Conservation (phyloP, 2,329 filamentous ascomycete species). For the Arthrobotrys megalospora region DNA sequence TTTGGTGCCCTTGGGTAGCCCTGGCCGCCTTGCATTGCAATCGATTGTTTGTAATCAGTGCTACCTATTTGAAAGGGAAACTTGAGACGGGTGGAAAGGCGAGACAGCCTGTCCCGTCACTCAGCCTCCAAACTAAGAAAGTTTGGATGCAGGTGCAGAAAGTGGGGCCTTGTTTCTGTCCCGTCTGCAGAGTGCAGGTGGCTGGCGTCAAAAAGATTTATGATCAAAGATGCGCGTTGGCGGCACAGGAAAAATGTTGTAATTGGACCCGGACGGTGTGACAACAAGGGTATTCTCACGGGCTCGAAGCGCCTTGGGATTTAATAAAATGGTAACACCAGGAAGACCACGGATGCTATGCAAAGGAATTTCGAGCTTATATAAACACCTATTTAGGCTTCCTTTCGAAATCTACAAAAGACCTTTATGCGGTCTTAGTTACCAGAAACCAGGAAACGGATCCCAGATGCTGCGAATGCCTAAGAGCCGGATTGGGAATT, state of each 20-base stretch:
- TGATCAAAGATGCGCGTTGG: background rate
- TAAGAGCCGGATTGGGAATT: background rate
- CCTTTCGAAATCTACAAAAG: too few relatives aligned
- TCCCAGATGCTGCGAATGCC: background rate
- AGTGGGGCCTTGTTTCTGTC: background rate
- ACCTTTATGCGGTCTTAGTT: background rate
- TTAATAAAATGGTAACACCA: too few relatives aligned
- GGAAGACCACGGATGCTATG: too few relatives aligned
- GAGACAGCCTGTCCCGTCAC: background rate
- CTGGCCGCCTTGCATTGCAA: too few relatives aligned
- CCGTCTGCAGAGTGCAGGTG: slow-evolving; percentile 1
- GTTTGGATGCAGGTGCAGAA: background rate
- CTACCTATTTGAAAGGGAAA: too few relatives aligned
- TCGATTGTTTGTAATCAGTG: too few relatives aligned
- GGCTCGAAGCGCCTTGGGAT: background rate
- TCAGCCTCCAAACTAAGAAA: slow-evolving; percentile 1
- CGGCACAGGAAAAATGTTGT: background rate
- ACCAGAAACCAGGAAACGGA: background rate
- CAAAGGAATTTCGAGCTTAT: background rate
- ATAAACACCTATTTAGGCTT: background rate
- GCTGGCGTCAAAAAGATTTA: slow-evolving; percentile 3
- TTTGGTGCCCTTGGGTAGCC: too few relatives aligned
- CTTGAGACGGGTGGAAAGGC: too few relatives aligned
- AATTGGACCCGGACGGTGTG: background rate
- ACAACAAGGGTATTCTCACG: background rate